phyloP scores from a whole-genome alignment of 306 rosid genomes.

The Malus asiatica region DNA sequence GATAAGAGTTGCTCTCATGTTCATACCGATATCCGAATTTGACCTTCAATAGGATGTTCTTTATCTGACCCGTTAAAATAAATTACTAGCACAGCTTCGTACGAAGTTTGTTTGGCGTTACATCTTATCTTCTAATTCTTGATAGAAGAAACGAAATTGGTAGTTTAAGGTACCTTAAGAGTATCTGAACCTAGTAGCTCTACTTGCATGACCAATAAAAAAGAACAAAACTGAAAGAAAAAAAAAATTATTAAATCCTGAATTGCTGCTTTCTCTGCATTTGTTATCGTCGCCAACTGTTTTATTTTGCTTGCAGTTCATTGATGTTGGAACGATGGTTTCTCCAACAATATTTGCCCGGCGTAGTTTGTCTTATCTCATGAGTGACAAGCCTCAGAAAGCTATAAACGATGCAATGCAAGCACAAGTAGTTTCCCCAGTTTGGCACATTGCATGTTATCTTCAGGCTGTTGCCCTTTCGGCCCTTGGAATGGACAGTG shows the following conservation, averaged over 20 bases:
- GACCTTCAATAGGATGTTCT: too few relatives aligned
- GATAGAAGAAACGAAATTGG: neutral
- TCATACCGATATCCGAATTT: too few relatives aligned
- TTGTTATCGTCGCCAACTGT: neutral
- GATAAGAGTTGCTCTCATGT: neutral
- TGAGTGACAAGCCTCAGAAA: slow-evolving; percentile 59
- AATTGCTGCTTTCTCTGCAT: neutral
- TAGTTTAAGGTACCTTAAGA: neutral
- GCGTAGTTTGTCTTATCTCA: slow-evolving; percentile 64
- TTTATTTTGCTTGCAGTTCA: slow-evolving; percentile 40
- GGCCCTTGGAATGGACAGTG: slow-evolving; percentile 53
- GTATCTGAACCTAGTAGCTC: neutral
- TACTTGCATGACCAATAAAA: too few relatives aligned
- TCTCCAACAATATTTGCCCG: slow-evolving; percentile 69
- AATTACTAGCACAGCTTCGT: too few relatives aligned
- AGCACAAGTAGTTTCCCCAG: slow-evolving; percentile 55
- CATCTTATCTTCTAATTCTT: neutral
- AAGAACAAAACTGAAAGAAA: too few relatives aligned
- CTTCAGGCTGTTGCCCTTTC: slow-evolving; percentile 62
- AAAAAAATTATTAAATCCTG: neutral
- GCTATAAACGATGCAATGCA: slow-evolving; percentile 72
- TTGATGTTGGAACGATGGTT: slow-evolving; percentile 66
- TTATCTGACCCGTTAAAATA: too few relatives aligned
- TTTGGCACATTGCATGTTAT: slow-evolving; percentile 81
- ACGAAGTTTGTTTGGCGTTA: neutral